Percentiles rank a stretch among this genome's conserved stretches.
These are phyloP conservation scores for Neonectria magnoliae DNA, from an alignment of 2,329 filamentous ascomycete species.

Conservation along the genomic window DNA sequence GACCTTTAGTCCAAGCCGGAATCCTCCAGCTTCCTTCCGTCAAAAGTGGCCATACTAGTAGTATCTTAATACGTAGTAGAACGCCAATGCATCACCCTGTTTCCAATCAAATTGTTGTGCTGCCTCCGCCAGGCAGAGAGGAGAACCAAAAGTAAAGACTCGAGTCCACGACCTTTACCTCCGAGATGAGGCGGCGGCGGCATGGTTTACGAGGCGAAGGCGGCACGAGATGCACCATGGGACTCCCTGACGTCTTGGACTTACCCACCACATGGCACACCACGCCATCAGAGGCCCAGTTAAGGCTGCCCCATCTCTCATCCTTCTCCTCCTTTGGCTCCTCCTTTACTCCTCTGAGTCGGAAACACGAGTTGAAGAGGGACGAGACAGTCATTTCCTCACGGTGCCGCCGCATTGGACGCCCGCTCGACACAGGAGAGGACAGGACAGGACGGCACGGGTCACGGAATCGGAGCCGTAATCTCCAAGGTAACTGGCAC, in stretches of 20 bases:
- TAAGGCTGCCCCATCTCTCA: conserved; percentile 15
- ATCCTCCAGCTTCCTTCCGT: conserved; percentile 3
- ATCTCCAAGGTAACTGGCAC: conserved; percentile 8
- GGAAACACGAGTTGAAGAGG: conserved; percentile 21
- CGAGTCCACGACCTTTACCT: conserved; percentile 22
- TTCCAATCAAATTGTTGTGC: conserved; percentile 18
- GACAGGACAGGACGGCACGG: background rate
- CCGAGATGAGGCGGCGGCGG: conserved; percentile 38
- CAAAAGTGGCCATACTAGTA: conserved; percentile 10
- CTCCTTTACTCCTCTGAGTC: conserved; percentile 20
- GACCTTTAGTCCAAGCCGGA: conserved; percentile 4
- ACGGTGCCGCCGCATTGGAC: conserved; percentile 5
- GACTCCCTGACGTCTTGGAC: conserved; percentile 35
- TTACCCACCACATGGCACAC: conserved; percentile 32
- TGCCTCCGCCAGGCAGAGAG: background rate
- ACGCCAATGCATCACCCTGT: conserved; percentile 34
- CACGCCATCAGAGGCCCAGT: conserved; percentile 28
- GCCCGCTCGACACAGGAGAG: conserved; percentile 3
- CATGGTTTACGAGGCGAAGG: conserved; percentile 40
- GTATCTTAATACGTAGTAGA: background rate
- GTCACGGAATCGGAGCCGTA: conserved; percentile 4
- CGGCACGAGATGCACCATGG: conserved; percentile 30
- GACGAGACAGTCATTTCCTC: conserved; percentile 24
- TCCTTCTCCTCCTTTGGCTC: background rate
- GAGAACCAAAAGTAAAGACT: background rate